phyloP scores from a whole-genome alignment of 768 basidiomycete species.

The Tricholoma flavovirens region DNA sequence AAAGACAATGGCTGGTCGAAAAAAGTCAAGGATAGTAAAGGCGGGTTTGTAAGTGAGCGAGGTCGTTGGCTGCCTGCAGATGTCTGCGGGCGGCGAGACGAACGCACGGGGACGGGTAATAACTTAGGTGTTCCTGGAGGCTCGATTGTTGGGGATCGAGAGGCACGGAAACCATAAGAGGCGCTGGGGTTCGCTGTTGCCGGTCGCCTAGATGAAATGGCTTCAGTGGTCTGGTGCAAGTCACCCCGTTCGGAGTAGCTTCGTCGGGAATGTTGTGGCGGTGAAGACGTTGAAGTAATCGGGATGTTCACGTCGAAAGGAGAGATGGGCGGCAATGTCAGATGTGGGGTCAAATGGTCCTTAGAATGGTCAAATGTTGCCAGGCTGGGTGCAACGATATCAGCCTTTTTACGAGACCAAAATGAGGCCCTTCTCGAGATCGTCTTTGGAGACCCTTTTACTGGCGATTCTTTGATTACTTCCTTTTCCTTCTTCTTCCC shows the following conservation, averaged over 20 bases:
- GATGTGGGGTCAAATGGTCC: conserved; percentile 19
- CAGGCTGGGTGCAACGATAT: conserved; percentile 13
- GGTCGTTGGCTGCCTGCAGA: conserved; percentile 22
- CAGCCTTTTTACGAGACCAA: conserved; percentile 51
- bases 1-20: neutral
- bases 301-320: conserved; percentile 20
- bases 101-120: neutral
- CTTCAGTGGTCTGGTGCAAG: neutral
- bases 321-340: conserved; percentile 25
- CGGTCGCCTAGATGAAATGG: neutral
- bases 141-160: neutral
- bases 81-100: conserved; percentile 2
- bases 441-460: conserved; percentile 24
- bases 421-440: conserved; percentile 60
- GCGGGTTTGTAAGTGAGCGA: conserved; percentile 59
- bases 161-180: neutral
- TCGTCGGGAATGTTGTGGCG: conserved; percentile 31
- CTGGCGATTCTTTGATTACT: conserved; percentile 10
- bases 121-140: neutral
- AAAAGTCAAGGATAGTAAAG: conserved; percentile 46
- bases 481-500: conserved; percentile 40
- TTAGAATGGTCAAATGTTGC: conserved; percentile 4
- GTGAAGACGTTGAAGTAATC: conserved; percentile 26
- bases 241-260: conserved; percentile 32
- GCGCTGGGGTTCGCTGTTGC: neutral